Conservation (phyloP, 129 eudicot genomes). For the Lactuca saligna region DNA sequence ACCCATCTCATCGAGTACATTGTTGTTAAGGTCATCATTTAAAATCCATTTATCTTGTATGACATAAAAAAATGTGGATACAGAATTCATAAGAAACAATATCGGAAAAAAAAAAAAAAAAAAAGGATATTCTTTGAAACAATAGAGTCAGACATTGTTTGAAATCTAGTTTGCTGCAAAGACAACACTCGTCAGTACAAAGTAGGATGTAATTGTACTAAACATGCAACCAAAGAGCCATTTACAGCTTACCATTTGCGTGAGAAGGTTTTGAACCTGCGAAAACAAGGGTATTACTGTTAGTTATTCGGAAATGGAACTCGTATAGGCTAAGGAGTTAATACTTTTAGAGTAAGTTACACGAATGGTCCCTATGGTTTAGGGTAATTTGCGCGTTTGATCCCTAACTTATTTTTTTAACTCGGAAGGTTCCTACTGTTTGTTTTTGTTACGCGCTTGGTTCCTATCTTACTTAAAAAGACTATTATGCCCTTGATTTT, state of each 20-base stretch:
- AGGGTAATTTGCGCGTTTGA: no score
- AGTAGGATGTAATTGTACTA: not conserved
- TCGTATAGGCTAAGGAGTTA: not conserved
- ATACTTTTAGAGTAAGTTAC: no score
- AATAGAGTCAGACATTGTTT: slow-evolving; percentile 79
- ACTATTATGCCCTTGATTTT: no score
- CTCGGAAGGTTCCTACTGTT: no score
- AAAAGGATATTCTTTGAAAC: slow-evolving; percentile 77
- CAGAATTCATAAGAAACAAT: not conserved
- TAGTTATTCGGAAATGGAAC: slow-evolving; percentile 1
- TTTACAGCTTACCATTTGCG: slow-evolving; percentile 64
- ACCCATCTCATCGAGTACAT: slow-evolving; percentile 95
- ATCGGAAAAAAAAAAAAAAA: slow-evolving; percentile 32
- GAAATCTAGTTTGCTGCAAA: slow-evolving; percentile 83
- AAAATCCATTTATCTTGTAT: not conserved
- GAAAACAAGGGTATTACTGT: slow-evolving; percentile 19
- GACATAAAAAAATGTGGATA: not conserved
- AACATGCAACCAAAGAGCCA: not conserved
- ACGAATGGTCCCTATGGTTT: no score
- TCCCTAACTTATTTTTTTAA: no score
- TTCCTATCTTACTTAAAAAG: no score
- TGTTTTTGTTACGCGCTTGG: no score
- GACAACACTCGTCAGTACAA: slow-evolving; percentile 8
- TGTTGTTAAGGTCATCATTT: slow-evolving; percentile 47
- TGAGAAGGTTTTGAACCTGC: slow-evolving; percentile 89